phyloP scores from a whole-genome alignment of 352 stramenopile genomes.

The Saprolegnia parasitica region DNA sequence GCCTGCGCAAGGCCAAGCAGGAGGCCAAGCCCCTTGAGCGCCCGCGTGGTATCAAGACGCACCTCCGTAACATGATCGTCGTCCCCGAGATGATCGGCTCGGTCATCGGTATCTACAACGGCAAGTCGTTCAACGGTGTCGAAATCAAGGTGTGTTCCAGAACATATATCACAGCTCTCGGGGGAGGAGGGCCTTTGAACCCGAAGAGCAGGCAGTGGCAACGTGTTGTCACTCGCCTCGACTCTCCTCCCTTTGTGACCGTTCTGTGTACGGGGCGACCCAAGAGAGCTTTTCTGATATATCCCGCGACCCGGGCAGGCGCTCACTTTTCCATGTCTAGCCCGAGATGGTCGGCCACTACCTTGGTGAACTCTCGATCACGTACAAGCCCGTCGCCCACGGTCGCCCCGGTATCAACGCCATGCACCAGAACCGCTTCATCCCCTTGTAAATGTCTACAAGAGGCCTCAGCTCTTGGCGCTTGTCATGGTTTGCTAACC shows the following conservation, averaged over 20 bases:
- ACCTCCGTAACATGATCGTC: conserved; percentile 99
- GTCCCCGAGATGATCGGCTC: conserved; percentile 99
- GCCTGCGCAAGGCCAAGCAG: conserved; percentile 98
- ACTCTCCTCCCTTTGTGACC: conserved; percentile 68
- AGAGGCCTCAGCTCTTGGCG: not conserved
- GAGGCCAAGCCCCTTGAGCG: conserved; percentile 96
- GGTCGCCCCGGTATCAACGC: conserved; percentile 98
- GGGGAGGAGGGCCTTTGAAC: conserved; percentile 69
- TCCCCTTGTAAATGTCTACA: conserved; percentile 91
- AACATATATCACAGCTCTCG: conserved; percentile 67
- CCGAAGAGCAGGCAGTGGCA: conserved; percentile 49
- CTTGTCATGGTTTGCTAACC: conserved; percentile 5
- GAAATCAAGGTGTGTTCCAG: conserved; percentile 97
- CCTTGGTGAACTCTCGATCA: conserved; percentile 99
- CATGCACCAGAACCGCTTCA: conserved; percentile 97
- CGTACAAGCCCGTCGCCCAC: conserved; percentile 97
- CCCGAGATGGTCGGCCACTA: conserved; percentile 99
- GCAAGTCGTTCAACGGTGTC: conserved; percentile 99
- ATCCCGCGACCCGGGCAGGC: conserved; percentile 6
- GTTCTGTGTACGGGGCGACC: conserved; percentile 88
- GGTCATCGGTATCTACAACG: conserved; percentile 99
- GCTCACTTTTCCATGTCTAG: conserved; percentile 33
- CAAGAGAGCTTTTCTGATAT: conserved; percentile 55
- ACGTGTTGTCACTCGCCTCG: conserved; percentile 31
- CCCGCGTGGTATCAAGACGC: conserved; percentile 98